Conservation (phyloP, 805 yeast species). For the Saccharomycodes ludwigii region DNA sequence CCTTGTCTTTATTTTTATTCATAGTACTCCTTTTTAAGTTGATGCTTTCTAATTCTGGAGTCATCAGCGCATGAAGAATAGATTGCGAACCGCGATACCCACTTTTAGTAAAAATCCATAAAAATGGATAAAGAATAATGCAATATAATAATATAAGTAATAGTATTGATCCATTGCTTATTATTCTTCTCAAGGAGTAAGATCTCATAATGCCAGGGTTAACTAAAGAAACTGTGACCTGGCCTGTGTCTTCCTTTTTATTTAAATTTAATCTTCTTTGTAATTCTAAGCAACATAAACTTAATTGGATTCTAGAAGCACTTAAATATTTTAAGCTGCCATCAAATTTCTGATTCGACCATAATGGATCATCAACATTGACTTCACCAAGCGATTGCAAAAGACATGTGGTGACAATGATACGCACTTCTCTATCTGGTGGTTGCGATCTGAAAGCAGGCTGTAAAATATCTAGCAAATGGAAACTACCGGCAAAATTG, state of each 20-base stretch:
- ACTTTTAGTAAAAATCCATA: conserved; percentile 72
- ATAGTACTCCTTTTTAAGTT: conserved; percentile 37
- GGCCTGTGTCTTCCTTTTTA: conserved; percentile 44
- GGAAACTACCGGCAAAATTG: conserved; percentile 74
- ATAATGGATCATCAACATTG: conserved; percentile 49
- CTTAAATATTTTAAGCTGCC: conserved; percentile 62
- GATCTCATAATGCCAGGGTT: conserved; percentile 92
- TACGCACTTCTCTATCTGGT: conserved; percentile 85
- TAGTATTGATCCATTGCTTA: conserved; percentile 62
- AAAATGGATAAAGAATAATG: conserved; percentile 60
- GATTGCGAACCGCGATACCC: conserved; percentile 74
- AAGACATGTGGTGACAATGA: conserved; percentile 67
- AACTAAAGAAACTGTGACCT: conserved; percentile 58
- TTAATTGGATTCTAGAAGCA: conserved; percentile 63
- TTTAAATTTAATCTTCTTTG: conserved; percentile 51
- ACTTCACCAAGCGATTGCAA: conserved; percentile 64
- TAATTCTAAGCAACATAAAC: conserved; percentile 65
- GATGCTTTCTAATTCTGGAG: conserved; percentile 53
- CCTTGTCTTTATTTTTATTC: too few species aligned
- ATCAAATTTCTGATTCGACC: conserved; percentile 42
- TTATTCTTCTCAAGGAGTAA: conserved; percentile 66
- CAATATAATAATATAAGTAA: conserved; percentile 47
- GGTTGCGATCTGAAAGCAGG: conserved; percentile 85
- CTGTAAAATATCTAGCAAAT: conserved; percentile 63
- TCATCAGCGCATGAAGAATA: conserved; percentile 50